Conservation (phyloP, 352 stramenopile genomes). For the Sclerospora graminicola region DNA sequence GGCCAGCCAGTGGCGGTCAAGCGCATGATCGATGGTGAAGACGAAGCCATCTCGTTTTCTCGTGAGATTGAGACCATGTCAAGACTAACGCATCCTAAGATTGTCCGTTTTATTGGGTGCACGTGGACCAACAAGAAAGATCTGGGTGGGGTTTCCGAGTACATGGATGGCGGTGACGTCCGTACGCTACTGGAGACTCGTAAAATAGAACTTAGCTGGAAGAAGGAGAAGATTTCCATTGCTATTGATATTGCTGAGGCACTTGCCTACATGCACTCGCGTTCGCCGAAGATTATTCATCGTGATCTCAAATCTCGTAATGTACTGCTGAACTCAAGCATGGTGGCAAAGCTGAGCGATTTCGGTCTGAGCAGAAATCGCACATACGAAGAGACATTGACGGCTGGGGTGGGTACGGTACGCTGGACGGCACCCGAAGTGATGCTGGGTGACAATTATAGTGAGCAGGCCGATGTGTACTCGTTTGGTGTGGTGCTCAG, state of each 20-base stretch:
- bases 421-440: constrained; percentile 83
- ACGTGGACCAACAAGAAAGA: constrained; percentile 77
- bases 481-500: constrained; percentile 83
- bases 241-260: constrained; percentile 74
- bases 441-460: constrained; percentile 84
- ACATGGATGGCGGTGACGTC: constrained; percentile 81
- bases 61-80: constrained; percentile 82
- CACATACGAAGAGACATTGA: constrained; percentile 81
- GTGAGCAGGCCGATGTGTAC: constrained; percentile 80
- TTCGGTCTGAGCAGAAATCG: constrained; percentile 77
- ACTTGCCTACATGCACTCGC: constrained; percentile 78
- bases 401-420: constrained; percentile 70
- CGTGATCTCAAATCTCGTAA: constrained; percentile 80
- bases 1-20: constrained; percentile 79
- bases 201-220: constrained; percentile 76
- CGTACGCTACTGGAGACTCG: constrained; percentile 71
- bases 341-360: constrained; percentile 79
- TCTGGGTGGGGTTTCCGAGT: constrained; percentile 71
- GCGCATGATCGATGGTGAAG: constrained; percentile 77
- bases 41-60: constrained; percentile 65
- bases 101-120: constrained; percentile 79
- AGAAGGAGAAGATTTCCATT: constrained; percentile 77
- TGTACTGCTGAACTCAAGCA: constrained; percentile 64
- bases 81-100: constrained; percentile 65
- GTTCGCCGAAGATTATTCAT: constrained; percentile 77